Evolutionary conservation across 2,329 filamentous ascomycete genomes (phyloP).

Genomic region (Colletotrichum sp.): DNA sequence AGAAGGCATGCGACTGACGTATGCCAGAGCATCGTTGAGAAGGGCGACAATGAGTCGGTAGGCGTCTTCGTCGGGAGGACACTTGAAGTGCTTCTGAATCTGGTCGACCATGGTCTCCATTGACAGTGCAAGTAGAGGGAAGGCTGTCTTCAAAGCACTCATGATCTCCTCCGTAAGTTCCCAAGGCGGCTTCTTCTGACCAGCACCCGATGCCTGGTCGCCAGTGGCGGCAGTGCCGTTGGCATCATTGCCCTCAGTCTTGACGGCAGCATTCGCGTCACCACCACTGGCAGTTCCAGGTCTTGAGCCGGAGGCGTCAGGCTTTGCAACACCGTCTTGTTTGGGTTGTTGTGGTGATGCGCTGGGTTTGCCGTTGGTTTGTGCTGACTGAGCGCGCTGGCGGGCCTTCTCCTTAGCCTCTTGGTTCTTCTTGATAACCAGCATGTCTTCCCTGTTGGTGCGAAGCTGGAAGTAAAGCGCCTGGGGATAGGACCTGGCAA

Average conservation of each 20-base stretch:
- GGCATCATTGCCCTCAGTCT: conserved; percentile 47
- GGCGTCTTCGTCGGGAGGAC: conserved; percentile 95
- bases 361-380: conserved; percentile 48
- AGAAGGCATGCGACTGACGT: conserved; percentile 84
- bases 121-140: conserved; percentile 90
- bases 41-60: conserved; percentile 97
- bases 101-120: conserved; percentile 99
- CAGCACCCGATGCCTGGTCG: conserved; percentile 28
- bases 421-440: conserved; percentile 87
- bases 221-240: conserved; percentile 22
- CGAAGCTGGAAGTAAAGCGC: conserved; percentile 94
- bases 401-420: conserved; percentile 73
- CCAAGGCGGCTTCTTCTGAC: conserved; percentile 83
- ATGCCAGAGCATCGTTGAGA: conserved; percentile 92
- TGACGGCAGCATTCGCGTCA: conserved; percentile 44
- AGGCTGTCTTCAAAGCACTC: conserved; percentile 93
- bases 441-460: conserved; percentile 93
- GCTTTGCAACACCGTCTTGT: conserved; percentile 49
- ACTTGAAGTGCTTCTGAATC: conserved; percentile 99
- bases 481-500: conserved; percentile 95
- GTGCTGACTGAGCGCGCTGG: conserved; percentile 50
- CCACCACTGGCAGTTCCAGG: conserved; percentile 57
- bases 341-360: conserved; percentile 57
- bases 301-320: conserved; percentile 43
- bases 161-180: conserved; percentile 96